Conservation (phyloP, 352 stramenopile genomes). For the Phytophthora pinifolia region DNA sequence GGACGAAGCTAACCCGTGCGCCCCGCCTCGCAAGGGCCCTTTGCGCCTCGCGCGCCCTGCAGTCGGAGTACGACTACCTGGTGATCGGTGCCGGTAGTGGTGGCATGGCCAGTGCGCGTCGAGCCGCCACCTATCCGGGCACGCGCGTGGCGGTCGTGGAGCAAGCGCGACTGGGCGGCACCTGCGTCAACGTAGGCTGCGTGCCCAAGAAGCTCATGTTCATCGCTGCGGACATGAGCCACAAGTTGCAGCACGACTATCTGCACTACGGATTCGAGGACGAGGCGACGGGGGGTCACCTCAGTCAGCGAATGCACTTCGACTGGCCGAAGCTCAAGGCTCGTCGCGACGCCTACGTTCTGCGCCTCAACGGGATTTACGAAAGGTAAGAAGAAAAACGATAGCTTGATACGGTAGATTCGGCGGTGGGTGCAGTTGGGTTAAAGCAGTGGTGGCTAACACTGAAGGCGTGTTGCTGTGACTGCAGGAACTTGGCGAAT, state of each 20-base stretch:
- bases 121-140: slow-evolving; percentile 75
- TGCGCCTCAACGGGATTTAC: slow-evolving; percentile 97
- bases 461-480: background rate
- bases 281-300: slow-evolving; percentile 27
- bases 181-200: slow-evolving; percentile 99
- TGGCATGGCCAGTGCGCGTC: slow-evolving; percentile 92
- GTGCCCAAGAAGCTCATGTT: slow-evolving; percentile 99
- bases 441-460: slow-evolving; percentile 1
- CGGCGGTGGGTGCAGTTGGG: background rate
- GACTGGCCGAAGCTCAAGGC: slow-evolving; percentile 94
- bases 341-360: slow-evolving; percentile 94
- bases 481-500: slow-evolving; percentile 83
- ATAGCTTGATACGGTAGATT: background rate
- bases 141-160: slow-evolving; percentile 97
- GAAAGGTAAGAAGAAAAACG: slow-evolving; percentile 40
- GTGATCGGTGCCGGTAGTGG: slow-evolving; percentile 92
- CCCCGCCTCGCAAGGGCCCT: slow-evolving; percentile 20
- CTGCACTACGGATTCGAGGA: slow-evolving; percentile 64
- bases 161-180: slow-evolving; percentile 90
- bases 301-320: slow-evolving; percentile 57
- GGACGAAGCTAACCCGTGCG: slow-evolving; percentile 8
- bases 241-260: slow-evolving; percentile 55
- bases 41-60: slow-evolving; percentile 12
- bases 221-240: slow-evolving; percentile 63
- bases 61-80: slow-evolving; percentile 78